A percentile compares a stretch with the other conserved stretches of the same genome.
phyloP scores from a whole-genome alignment of 441 rosid species.

The Populus hybrid region DNA sequence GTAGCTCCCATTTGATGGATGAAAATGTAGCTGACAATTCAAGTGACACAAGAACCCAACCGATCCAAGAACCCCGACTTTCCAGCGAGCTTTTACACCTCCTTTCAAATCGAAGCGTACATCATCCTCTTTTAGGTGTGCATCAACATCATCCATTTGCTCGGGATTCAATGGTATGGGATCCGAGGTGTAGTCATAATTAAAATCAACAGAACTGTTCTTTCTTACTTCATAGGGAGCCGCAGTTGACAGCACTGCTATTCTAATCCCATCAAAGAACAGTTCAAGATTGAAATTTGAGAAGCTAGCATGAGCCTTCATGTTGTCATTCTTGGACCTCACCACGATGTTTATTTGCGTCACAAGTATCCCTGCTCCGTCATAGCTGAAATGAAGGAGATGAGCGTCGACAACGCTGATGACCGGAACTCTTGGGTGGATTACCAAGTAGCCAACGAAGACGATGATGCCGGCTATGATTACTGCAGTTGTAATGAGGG shows the following conservation, averaged over 20 bases:
- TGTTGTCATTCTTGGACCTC: slow-evolving; percentile 59
- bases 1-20: slow-evolving; percentile 38
- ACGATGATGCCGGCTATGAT: slow-evolving; percentile 54
- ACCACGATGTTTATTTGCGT: slow-evolving; percentile 56
- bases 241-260: slow-evolving; percentile 41
- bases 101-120: slow-evolving; percentile 63
- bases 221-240: slow-evolving; percentile 53
- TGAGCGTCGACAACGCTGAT: slow-evolving; percentile 51
- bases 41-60: slow-evolving; percentile 48
- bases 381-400: slow-evolving; percentile 46
- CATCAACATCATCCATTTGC: slow-evolving; percentile 34
- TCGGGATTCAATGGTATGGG: slow-evolving; percentile 57
- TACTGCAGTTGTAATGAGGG: slow-evolving; percentile 49
- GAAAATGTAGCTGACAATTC: slow-evolving; percentile 63
- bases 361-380: slow-evolving; percentile 39
- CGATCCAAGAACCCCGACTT: slow-evolving; percentile 66
- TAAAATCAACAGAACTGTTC: slow-evolving; percentile 32
- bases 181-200: slow-evolving; percentile 49
- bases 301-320: slow-evolving; percentile 61
- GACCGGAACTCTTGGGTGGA: slow-evolving; percentile 75
- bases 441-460: slow-evolving; percentile 59
- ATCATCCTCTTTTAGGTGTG: slow-evolving; percentile 41
- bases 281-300: slow-evolving; percentile 36
- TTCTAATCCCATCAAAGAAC: slow-evolving; percentile 41
- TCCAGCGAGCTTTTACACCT: slow-evolving; percentile 55